A percentile compares a stretch with the other conserved stretches of the same genome.
Conservation (phyloP, 257 asterid species). For the Paulownia fortunei region DNA sequence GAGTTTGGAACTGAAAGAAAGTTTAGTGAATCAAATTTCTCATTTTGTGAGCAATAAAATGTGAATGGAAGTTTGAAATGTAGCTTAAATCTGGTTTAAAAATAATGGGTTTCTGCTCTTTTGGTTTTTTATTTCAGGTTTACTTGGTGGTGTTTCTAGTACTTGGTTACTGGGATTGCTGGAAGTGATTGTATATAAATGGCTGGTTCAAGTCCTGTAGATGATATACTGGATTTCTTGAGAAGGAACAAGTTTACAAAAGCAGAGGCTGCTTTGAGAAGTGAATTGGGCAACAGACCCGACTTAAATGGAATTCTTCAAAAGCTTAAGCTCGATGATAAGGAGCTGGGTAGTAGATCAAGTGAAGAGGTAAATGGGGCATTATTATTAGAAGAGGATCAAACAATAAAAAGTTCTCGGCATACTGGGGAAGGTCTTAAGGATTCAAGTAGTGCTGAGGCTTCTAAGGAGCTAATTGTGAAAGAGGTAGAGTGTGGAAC, state of each 20-base stretch:
- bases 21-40: background rate
- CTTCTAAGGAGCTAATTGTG: slow-evolving; percentile 78
- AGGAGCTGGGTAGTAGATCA: slow-evolving; percentile 46
- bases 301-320: slow-evolving; percentile 67
- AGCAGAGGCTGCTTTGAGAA: slow-evolving; percentile 87
- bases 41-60: background rate
- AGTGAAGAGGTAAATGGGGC: slow-evolving; percentile 56
- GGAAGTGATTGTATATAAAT: slow-evolving; percentile 44
- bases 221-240: slow-evolving; percentile 72
- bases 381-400: slow-evolving; percentile 41
- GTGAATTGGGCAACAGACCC: slow-evolving; percentile 67
- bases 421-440: slow-evolving; percentile 44
- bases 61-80: slow-evolving; percentile 12
- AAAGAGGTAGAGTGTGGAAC: slow-evolving; percentile 85
- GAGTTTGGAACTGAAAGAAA: slow-evolving; percentile 2
- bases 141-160: slow-evolving; percentile 38
- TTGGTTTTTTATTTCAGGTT: slow-evolving; percentile 53
- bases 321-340: slow-evolving; percentile 60
- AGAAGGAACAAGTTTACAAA: slow-evolving; percentile 71
- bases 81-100: slow-evolving; percentile 12
- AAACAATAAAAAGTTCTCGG: slow-evolving; percentile 29
- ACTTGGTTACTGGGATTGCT: slow-evolving; percentile 27
- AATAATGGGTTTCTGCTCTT: slow-evolving; percentile 26
- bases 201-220: slow-evolving; percentile 77
- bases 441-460: slow-evolving; percentile 48